phyloP scores from a whole-genome alignment of 2,329 filamentous ascomycete genomes.

The Hypoxylon sp. region DNA sequence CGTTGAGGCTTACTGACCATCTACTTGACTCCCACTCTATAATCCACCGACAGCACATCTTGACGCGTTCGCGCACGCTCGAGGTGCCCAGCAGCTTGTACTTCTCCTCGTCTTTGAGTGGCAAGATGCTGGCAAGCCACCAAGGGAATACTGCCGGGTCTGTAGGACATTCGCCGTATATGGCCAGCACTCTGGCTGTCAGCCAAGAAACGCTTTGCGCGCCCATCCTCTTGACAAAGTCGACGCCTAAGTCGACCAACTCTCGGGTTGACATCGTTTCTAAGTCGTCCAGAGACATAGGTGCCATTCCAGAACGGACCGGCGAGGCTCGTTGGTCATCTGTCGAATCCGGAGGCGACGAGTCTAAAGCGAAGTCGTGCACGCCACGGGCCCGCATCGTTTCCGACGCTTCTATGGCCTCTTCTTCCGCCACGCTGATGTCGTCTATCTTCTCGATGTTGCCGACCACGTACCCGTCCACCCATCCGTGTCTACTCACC shows the following conservation, averaged over 20 bases:
- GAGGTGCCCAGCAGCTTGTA: constrained; percentile 76
- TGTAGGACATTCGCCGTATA: constrained; percentile 79
- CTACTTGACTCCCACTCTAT: constrained; percentile 72
- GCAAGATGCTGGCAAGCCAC: constrained; percentile 87
- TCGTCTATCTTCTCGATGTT: constrained; percentile 81
- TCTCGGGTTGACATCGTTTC: constrained; percentile 72
- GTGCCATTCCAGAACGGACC: constrained; percentile 23
- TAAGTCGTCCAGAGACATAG: constrained; percentile 47
- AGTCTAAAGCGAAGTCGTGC: constrained; percentile 40
- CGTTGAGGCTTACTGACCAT: too few relatives aligned
- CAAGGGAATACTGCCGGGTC: constrained; percentile 84
- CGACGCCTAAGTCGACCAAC: constrained; percentile 69
- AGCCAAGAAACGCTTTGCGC: constrained; percentile 77
- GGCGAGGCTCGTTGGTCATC: constrained; percentile 29
- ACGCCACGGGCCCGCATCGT: constrained; percentile 49
- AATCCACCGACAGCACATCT: constrained; percentile 84
- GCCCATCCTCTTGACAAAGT: constrained; percentile 75
- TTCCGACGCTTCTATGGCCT: constrained; percentile 75
- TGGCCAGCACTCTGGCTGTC: constrained; percentile 71
- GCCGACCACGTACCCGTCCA: constrained; percentile 83
- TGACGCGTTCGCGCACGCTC: constrained; percentile 81
- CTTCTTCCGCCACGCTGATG: constrained; percentile 81
- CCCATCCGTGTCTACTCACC: constrained; percentile 67
- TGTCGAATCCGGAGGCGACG: constrained; percentile 12
- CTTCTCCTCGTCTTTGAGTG: constrained; percentile 79